A percentile compares a stretch with the other conserved stretches of the same genome.
Conservation (phyloP, 2,329 filamentous ascomycete genomes). For the Scedosporium minutisporum region DNA sequence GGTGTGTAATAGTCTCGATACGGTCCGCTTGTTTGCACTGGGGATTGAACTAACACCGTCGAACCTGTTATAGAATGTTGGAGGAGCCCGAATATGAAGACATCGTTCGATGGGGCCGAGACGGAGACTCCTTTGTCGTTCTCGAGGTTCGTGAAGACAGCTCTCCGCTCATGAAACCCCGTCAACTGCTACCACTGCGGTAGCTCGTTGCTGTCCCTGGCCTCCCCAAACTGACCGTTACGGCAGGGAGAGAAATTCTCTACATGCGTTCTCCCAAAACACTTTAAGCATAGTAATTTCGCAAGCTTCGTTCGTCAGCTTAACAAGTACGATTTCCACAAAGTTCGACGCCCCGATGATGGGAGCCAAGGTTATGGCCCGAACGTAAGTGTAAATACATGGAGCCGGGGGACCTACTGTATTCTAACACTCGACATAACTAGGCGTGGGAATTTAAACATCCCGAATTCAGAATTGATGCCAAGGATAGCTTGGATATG, state of each 20-base stretch:
- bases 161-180: conserved; percentile 10
- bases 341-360: conserved; percentile 56
- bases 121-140: conserved; percentile 93
- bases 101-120: conserved; percentile 91
- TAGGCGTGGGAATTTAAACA: conserved; percentile 96
- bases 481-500: conserved; percentile 93
- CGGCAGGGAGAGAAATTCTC: conserved; percentile 93
- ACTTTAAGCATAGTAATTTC: conserved; percentile 99
- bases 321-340: conserved; percentile 98
- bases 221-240: background rate
- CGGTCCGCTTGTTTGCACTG: too few relatives aligned
- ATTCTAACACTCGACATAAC: background rate
- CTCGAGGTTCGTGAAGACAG: conserved; percentile 59
- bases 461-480: conserved; percentile 89
- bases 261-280: conserved; percentile 90
- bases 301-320: conserved; percentile 91
- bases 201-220: too few relatives aligned
- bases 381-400: conserved; percentile 45
- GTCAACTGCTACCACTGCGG: conserved; percentile 8
- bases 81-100: conserved; percentile 88
- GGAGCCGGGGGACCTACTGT: conserved; percentile 1
- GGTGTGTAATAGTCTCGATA: conserved; percentile 40
- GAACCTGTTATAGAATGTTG: conserved; percentile 60
- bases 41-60: too few relatives aligned
- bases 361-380: conserved; percentile 52